A percentile compares a stretch with the other conserved stretches of the same genome.
Evolutionary conservation across 73 alveolate species (phyloP).

Genomic region (Paramecium tetraurelia): DNA sequence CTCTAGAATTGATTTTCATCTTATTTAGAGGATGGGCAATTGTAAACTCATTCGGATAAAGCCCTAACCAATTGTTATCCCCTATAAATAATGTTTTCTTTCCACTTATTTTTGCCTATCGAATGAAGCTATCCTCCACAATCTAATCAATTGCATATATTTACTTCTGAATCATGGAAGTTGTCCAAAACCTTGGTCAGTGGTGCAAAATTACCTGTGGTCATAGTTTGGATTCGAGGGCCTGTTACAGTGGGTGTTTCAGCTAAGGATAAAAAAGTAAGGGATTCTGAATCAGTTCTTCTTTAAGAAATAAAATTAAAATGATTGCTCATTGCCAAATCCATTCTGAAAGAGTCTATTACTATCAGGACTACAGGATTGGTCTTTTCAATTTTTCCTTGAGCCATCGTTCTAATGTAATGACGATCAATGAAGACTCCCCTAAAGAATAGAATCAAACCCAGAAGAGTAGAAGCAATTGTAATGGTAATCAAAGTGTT

Average conservation of each 20-base stretch:
- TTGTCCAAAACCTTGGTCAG: neutral
- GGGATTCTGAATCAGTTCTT: neutral
- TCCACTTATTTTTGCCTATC: constrained; percentile 15
- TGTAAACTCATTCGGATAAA: constrained; percentile 61
- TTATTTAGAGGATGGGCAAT: constrained; percentile 63
- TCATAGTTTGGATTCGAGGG: neutral
- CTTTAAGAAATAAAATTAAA: neutral
- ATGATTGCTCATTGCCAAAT: neutral
- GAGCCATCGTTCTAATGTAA: neutral
- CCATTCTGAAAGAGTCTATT: neutral
- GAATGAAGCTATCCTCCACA: constrained; percentile 41
- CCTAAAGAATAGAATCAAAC: neutral
- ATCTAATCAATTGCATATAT: neutral
- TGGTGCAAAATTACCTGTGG: neutral
- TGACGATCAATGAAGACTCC: neutral
- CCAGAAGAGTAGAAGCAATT: neutral
- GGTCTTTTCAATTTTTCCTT: neutral
- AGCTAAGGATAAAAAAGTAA: neutral
- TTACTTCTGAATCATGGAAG: neutral
- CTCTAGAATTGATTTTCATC: constrained; percentile 66
- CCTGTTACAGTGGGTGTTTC: neutral
- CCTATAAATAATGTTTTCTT: constrained; percentile 68
- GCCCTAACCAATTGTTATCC: constrained; percentile 76
- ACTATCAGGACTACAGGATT: neutral
- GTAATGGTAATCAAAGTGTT: neutral